phyloP scores from a whole-genome alignment of 495 filamentous ascomycete species.

The Saxispiralis lemnorum region DNA sequence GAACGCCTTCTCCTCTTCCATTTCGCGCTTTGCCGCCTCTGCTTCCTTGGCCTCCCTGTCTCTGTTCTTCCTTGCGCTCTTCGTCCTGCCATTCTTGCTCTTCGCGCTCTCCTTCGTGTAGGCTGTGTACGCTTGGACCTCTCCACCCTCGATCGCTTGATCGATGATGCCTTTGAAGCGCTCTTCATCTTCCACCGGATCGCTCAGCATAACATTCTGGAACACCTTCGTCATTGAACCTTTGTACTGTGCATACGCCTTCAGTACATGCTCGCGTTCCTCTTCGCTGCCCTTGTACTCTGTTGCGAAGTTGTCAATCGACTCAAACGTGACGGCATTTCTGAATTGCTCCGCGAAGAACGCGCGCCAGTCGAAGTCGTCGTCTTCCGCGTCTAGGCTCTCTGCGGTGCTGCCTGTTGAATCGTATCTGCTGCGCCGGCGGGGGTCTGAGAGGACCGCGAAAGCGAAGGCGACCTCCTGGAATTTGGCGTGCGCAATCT shows the following conservation, averaged over 20 bases:
- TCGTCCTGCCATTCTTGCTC: constrained; percentile 9
- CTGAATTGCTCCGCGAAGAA: constrained; percentile 73
- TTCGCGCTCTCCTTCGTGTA: constrained; percentile 49
- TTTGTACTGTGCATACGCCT: constrained; percentile 49
- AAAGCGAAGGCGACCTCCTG: constrained; percentile 87
- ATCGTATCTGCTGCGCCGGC: constrained; percentile 69
- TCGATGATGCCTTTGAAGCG: constrained; percentile 68
- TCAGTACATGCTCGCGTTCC: constrained; percentile 56
- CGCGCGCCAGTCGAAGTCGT: constrained; percentile 72
- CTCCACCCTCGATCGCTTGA: constrained; percentile 50
- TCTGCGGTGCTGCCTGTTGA: constrained; percentile 73
- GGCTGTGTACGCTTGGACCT: constrained; percentile 44
- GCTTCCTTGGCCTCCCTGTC: constrained; percentile 46
- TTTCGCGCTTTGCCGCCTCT: constrained; percentile 50
- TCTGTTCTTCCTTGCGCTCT: constrained; percentile 10
- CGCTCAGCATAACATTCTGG: constrained; percentile 65
- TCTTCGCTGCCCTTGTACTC: constrained; percentile 78
- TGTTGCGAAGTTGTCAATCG: constrained; percentile 51
- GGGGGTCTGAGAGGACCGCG: constrained; percentile 67
- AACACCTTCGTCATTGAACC: constrained; percentile 65
- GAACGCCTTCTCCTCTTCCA: constrained; percentile 36
- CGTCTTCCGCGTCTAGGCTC: constrained; percentile 49
- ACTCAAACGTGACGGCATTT: constrained; percentile 48
- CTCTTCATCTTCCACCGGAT: constrained; percentile 70
- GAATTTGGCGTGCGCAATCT: constrained; percentile 58